A percentile compares a stretch with the other conserved stretches of the same genome.
Evolutionary conservation across 176 grass and related monocot species (phyloP).

Genomic region (Carex parvula): DNA sequence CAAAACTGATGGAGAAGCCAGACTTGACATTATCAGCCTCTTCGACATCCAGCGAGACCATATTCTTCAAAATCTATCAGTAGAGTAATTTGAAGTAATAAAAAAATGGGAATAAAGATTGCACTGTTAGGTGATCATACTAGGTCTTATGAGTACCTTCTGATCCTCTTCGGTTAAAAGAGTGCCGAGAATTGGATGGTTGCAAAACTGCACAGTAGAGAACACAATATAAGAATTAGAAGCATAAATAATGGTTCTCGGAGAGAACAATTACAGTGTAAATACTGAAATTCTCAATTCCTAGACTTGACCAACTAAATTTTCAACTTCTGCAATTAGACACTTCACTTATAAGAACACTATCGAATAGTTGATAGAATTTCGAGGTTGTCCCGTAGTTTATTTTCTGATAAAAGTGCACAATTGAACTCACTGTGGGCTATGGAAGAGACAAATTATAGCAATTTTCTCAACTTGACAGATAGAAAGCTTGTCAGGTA

Average conservation of each 20-base stretch:
- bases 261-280: not conserved
- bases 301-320: not conserved
- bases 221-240: not conserved
- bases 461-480: not conserved
- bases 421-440: not conserved
- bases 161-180: conserved; percentile 80
- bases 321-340: not conserved
- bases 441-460: not conserved
- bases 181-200: conserved; percentile 72
- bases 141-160: conserved; percentile 43
- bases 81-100: conserved; percentile 12
- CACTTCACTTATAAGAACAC: not conserved
- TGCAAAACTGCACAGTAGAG: conserved; percentile 53
- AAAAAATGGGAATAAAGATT: not conserved
- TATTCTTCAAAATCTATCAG: conserved; percentile 73
- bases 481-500: not conserved
- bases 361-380: not conserved
- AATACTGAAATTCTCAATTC: not conserved
- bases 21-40: conserved; percentile 77
- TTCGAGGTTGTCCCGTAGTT: not conserved
- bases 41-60: conserved; percentile 72
- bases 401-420: not conserved
- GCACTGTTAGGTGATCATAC: not conserved
- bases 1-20: conserved; percentile 80
- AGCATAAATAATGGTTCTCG: not conserved